Evolutionary conservation across 306 rosid species (phyloP).

Genomic region (Rosa rugosa): DNA sequence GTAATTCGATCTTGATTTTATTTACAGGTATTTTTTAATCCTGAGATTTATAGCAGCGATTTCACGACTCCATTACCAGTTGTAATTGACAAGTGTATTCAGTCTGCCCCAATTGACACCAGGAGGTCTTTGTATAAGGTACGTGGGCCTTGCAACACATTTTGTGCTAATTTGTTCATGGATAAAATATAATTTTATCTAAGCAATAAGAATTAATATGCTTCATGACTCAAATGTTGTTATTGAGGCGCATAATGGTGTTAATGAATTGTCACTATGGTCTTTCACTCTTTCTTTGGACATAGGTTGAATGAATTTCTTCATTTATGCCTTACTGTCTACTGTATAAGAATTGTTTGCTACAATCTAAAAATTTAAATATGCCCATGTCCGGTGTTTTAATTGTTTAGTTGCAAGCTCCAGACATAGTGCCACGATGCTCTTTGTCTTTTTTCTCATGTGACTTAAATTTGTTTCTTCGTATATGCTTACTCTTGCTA

Average conservation of each 20-base stretch:
- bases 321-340: not conserved
- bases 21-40: slow-evolving; percentile 87
- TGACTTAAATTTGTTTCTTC: not conserved
- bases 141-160: slow-evolving; percentile 18
- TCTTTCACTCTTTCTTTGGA: slow-evolving; percentile 4
- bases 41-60: slow-evolving; percentile 88
- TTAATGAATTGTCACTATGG: not conserved
- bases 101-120: slow-evolving; percentile 97
- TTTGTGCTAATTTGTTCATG: slow-evolving; percentile 13
- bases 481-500: not conserved
- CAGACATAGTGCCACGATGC: not conserved
- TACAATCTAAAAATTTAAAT: not conserved
- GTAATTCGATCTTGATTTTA: slow-evolving; percentile 6
- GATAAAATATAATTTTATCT: not conserved
- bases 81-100: slow-evolving; percentile 95
- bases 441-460: not conserved
- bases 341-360: not conserved
- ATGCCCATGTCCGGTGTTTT: not conserved
- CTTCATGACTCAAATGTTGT: not conserved
- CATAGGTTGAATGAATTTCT: not conserved
- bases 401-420: not conserved
- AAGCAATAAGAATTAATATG: slow-evolving; percentile 1
- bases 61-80: slow-evolving; percentile 82
- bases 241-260: not conserved
- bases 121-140: slow-evolving; percentile 97